A percentile compares a stretch with the other conserved stretches of the same genome.
phyloP scores from a whole-genome alignment of 2,329 filamentous ascomycete species.

The Penicillium vulpinum region DNA sequence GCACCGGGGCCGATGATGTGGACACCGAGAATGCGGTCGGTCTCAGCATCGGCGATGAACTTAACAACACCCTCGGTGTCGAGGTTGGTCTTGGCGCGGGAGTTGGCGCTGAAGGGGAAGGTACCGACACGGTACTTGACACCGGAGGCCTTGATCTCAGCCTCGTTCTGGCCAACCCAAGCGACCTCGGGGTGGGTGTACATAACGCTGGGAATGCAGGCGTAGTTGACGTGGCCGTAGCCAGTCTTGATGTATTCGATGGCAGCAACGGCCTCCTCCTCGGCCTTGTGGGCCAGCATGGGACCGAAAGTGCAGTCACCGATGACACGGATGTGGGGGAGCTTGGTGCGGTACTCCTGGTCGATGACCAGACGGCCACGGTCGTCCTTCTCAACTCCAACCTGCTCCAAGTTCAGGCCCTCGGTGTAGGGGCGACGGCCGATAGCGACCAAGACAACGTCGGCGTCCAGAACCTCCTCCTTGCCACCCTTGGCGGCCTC shows the following conservation, averaged over 20 bases:
- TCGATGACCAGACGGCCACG: constrained; percentile 94
- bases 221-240: constrained; percentile 98
- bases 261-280: constrained; percentile 93
- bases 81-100: constrained; percentile 96
- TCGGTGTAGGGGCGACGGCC: constrained; percentile 92
- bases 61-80: constrained; percentile 96
- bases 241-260: constrained; percentile 98
- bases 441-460: constrained; percentile 95
- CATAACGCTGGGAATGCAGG: constrained; percentile 96
- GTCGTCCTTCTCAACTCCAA: constrained; percentile 73
- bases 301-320: constrained; percentile 96
- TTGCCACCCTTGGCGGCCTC: constrained; percentile 97
- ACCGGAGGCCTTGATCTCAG: constrained; percentile 85
- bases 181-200: constrained; percentile 98
- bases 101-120: constrained; percentile 98
- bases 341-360: constrained; percentile 97
- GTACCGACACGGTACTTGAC: constrained; percentile 90
- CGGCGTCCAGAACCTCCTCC: constrained; percentile 84
- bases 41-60: constrained; percentile 94
- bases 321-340: constrained; percentile 94
- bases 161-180: constrained; percentile 97
- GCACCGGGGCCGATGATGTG: constrained; percentile 97
- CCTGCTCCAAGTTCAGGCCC: constrained; percentile 89
- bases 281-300: constrained; percentile 99
- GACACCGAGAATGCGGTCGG: constrained; percentile 89